Evolutionary conservation across 2,329 filamentous ascomycete species (phyloP), one percentile per base, ranked within the genome.

Genomic region (Colletotrichum sp.): DNA sequence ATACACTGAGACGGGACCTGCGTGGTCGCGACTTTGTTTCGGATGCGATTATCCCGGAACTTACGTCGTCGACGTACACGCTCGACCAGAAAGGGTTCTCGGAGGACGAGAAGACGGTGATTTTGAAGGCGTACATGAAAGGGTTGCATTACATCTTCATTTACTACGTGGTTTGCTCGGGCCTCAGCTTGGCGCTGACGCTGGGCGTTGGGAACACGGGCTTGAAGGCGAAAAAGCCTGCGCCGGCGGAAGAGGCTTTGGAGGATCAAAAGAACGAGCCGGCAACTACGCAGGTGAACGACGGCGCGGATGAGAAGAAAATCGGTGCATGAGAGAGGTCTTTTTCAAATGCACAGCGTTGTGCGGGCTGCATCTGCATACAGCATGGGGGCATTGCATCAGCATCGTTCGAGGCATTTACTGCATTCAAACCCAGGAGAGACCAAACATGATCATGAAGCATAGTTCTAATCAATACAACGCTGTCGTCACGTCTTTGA

Each of bases 41-140:
- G 13, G 68, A 75, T 19, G 72, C 30, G 12, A 76, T 78, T 22
- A 77, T 82, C 8, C 72, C 78, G 11, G 71, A 80, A 16, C 77
- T 82, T 13, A 81, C 79, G 1, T 81, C 79, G 1, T 81, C 80
- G 4, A 79, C 78, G 1, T 81, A 80, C 59, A 72, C 65, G 5
- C 55, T 81, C 6, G 77, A 78, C 12, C 27, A 76, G n/a, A 72
- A 80, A 8, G 78, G 74, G 3, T 64, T 81, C 44, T 55, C 71
- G 1, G 39, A 66, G 4, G 75, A 78, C 4, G 70, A 80, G 57
- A 73, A 78, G 66, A 63, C 77, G 1, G 67, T 44, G 12, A 79
- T 82, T 1, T 63, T 82, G 39, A 48, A 78, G 7, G 81, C 78
- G 2, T 84, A 83, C 67, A 83, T 83, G 81, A 57, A 68, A 12